Evolutionary conservation across 257 asterid species (phyloP).

Genomic region (Penstemon eatonii): DNA sequence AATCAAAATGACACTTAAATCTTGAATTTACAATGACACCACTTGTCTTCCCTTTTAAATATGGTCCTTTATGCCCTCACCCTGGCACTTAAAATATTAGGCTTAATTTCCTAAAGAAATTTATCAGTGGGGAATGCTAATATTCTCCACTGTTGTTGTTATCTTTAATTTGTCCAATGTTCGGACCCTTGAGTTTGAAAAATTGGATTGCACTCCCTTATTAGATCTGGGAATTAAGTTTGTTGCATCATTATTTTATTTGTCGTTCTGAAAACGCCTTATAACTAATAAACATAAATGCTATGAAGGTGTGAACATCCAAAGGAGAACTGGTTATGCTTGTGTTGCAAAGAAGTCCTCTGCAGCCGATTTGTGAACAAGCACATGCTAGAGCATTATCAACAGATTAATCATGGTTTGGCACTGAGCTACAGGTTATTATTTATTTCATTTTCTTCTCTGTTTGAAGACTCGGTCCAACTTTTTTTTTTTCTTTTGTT

Average conservation of each 20-base stretch:
- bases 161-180: not conserved
- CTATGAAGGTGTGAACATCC: slow-evolving; percentile 69
- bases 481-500: not conserved
- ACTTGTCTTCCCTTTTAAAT: no score
- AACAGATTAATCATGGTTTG: slow-evolving; percentile 46
- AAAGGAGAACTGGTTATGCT: slow-evolving; percentile 79
- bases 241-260: not conserved
- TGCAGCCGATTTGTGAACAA: slow-evolving; percentile 92
- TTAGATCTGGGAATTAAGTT: not conserved
- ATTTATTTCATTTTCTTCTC: not conserved
- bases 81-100: no score
- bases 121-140: not conserved
- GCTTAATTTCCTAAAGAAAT: no score
- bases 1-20: no score
- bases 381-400: slow-evolving; percentile 89
- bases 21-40: no score
- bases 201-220: not conserved
- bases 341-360: slow-evolving; percentile 78
- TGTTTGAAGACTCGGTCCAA: not conserved
- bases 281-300: not conserved
- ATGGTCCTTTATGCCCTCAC: no score
- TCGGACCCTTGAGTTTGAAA: not conserved
- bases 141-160: not conserved
- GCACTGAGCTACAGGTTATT: slow-evolving; percentile 81
- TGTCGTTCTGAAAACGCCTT: not conserved